phyloP scores from a whole-genome alignment of 2,329 filamentous ascomycete genomes.

The Clarireedia sp. region DNA sequence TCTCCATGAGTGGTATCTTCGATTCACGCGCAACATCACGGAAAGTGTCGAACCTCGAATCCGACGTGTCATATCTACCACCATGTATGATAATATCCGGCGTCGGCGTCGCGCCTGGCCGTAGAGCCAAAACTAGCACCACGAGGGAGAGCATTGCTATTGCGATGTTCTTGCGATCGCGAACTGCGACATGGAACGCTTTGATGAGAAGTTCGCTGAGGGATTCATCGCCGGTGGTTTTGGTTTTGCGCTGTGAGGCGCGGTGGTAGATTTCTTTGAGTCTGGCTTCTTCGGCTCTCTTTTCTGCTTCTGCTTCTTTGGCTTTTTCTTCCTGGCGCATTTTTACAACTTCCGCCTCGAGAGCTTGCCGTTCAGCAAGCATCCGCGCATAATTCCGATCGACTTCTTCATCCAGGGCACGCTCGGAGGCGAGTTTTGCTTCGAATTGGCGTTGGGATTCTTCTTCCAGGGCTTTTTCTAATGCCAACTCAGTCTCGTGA shows the following conservation, averaged over 20 bases:
- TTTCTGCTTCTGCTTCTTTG: conserved; percentile 33
- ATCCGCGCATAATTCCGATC: conserved; percentile 4
- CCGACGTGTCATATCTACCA: not conserved
- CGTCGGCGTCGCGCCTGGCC: conserved; percentile 4
- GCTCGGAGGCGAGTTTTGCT: not conserved
- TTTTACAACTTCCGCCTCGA: conserved; percentile 25
- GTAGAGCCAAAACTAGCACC: conserved; percentile 43
- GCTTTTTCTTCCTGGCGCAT: conserved; percentile 3
- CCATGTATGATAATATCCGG: conserved; percentile 3
- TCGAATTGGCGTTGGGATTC: not conserved
- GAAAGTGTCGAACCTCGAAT: not conserved
- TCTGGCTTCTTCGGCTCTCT: conserved; percentile 45
- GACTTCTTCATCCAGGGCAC: conserved; percentile 1
- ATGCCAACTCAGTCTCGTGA: not conserved
- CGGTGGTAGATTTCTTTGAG: conserved; percentile 47
- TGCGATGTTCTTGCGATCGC: conserved; percentile 52
- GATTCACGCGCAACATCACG: not conserved
- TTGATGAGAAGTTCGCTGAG: conserved; percentile 47
- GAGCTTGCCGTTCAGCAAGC: not conserved
- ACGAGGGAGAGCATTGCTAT: conserved; percentile 47
- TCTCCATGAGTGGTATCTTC: not conserved
- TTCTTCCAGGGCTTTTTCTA: not conserved
- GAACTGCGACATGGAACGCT: conserved; percentile 44
- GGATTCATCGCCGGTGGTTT: conserved; percentile 33
- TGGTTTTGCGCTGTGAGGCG: conserved; percentile 11